Evolutionary conservation across 108 stramenopile genomes (phyloP), one percentile per base, ranked within the genome.

Genomic region (Fistulifera pelliculosa): DNA sequence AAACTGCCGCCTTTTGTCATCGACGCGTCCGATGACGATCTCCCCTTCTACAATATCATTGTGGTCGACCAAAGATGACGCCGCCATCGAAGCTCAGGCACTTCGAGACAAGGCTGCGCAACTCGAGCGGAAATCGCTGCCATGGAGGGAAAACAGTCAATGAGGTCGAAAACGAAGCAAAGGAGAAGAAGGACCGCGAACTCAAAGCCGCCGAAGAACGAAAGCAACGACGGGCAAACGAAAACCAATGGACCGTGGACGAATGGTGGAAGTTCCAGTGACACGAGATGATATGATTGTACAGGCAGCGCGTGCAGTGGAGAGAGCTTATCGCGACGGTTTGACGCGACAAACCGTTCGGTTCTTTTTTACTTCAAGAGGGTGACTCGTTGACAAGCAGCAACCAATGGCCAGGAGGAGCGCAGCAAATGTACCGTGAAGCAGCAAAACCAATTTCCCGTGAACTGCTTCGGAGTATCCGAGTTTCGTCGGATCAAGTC

Each of bases 341-440:
- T 66, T 75, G 19, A 77, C 70, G 0, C 47, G 84, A 38, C 88
- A 90, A 52, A 84, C 77, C 5, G 75, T 90, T 1, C 76, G 85
- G 51, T 79, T 90, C 31, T 67, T 79, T 81, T 27, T 52, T 90
- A 7, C 40, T 90, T 4, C 61, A 40, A 11, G 64, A 80, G 62
- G 79, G 64, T 10, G 68, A 83, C 42, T 49, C 49, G 21, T 65
- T 84, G 41, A 68, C 41, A n/a, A 76, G 76, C 17, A 78, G 80
- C 42, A 52, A 70, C 26, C 65, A 85, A 65, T 90, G 80, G 80
- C 84, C 84, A 2, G 88, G 88, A n/a, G 88, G 88, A 1, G 73
- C 83, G 26, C 67, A 80, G 53, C 85, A 90, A 73, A 90, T 90
- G 75, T 90, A 81, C 41, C 74, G 88, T 43, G 84, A 83, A 49